Base-by-base conservation (phyloP, 2,329 filamentous ascomycete genomes). In the Fusarium illudens region DNA sequence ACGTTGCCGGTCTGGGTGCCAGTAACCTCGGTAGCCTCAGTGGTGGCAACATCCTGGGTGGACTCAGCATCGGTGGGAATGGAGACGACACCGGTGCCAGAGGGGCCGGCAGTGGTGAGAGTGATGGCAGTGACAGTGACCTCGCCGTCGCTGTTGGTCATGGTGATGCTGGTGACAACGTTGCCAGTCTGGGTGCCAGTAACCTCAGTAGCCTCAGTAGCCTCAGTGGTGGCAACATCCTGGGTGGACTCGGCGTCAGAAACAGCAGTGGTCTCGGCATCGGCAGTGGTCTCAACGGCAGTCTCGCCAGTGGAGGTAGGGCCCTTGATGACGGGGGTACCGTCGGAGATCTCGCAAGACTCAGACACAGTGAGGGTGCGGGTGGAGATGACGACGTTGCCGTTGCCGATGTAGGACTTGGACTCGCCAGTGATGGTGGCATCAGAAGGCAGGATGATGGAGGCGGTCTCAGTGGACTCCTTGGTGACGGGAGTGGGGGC, bases 291-390 rank as follows among this genome's bases (percentile, higher is more conserved):
- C 20, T 44, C 63, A 25, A 25, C 27, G 13, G 60, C 33, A 19
- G 61, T 46, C 15, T 53, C 37, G 48, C 48, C 56, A 32, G 64
- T 67, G 15, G 56, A 54, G 4, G 71, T 71, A 46, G 71, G 58
- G 19, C 71, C 65, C 54, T 70, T 59, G 4, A 72, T 64, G 30
- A 71, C 57, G 17, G 65, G 67, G 17, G 67, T 70, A 37, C 72
- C 72, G 17, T 69, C 65, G 22, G 66, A 68, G 46, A 75, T 58
- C 25, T 68, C 66, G 32, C 71, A 73, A 46, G 72, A 65, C 61
- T 74, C 72, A 4, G 68, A 65, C 27, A 71, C 72, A 58, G 72
- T 74, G 46, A 74, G 70, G 22, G 69, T 75, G 22, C 64, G 70
- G 37, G 70, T 73, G 34, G 62, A 68, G 61, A 74, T 72, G 48